These are phyloP conservation scores for Quercus bicolor DNA, from an alignment of 306 rosid species.

Conservation along the genomic window DNA sequence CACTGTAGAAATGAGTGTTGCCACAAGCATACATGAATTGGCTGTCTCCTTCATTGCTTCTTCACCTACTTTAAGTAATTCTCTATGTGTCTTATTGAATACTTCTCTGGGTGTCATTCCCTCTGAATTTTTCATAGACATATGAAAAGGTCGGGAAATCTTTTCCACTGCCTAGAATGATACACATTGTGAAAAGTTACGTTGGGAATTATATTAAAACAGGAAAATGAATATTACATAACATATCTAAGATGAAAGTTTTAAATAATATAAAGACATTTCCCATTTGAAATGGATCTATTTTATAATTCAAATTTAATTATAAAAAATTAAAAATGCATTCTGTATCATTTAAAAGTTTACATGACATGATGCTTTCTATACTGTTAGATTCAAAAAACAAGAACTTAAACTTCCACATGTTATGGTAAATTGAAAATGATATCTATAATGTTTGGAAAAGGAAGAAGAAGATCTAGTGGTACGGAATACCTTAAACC, in stretches of 20 bases:
- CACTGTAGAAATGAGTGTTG: neutral
- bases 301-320: too few relatives aligned
- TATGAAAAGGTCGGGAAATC: neutral
- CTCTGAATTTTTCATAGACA: neutral
- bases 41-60: neutral
- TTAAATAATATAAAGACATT: too few relatives aligned
- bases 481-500: neutral
- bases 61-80: neutral
- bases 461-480: neutral
- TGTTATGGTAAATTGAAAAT: too few relatives aligned
- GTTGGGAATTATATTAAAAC: too few relatives aligned
- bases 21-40: slow-evolving; percentile 21
- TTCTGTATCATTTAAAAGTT: neutral
- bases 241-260: neutral
- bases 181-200: neutral
- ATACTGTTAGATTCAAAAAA: too few relatives aligned
- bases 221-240: too few relatives aligned
- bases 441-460: neutral
- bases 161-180: neutral
- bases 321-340: too few relatives aligned
- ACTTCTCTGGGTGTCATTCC: neutral
- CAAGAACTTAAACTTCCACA: too few relatives aligned
- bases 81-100: neutral
- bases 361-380: neutral
- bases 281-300: too few relatives aligned